Conservation (phyloP, 2,329 filamentous ascomycete genomes). For the Curvularia verruculosa region DNA sequence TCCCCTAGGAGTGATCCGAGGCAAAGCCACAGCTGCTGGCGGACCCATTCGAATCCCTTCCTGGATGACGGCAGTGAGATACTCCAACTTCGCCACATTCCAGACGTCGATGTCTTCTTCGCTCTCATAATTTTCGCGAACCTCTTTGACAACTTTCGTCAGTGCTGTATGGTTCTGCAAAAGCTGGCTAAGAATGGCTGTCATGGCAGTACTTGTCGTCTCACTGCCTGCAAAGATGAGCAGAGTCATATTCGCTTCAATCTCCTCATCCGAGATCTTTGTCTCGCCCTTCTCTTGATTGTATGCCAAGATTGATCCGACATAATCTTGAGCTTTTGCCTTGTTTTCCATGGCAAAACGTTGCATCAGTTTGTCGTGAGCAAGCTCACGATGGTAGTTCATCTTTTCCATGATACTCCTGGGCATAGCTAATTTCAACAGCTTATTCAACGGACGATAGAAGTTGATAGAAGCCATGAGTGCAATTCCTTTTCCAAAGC, state of each 20-base stretch:
- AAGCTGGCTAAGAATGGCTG: constrained; percentile 41
- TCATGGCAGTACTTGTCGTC: constrained; percentile 47
- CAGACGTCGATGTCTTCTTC: not conserved
- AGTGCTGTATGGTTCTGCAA: constrained; percentile 19
- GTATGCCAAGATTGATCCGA: constrained; percentile 33
- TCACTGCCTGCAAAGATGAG: constrained; percentile 51
- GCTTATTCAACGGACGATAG: constrained; percentile 26
- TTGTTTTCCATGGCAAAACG: constrained; percentile 40
- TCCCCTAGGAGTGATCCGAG: constrained; percentile 10
- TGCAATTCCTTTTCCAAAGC: constrained; percentile 33
- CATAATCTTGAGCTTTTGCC: constrained; percentile 32
- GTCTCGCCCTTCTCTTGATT: constrained; percentile 29
- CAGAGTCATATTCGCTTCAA: constrained; percentile 42
- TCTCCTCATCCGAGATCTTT: constrained; percentile 35
- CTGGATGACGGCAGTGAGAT: constrained; percentile 33
- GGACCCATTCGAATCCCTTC: constrained; percentile 40
- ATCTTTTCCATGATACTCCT: constrained; percentile 19
- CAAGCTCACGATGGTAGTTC: constrained; percentile 22
- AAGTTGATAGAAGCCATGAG: constrained; percentile 32
- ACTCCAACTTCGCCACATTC: constrained; percentile 20
- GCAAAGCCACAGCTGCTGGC: constrained; percentile 21
- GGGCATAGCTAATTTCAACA: constrained; percentile 20
- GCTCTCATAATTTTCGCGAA: not conserved
- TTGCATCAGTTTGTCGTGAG: constrained; percentile 29
- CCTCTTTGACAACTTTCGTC: not conserved